Evolutionary conservation across 768 basidiomycete species (phyloP), one percentile per base, ranked within the genome.

Genomic region (Dioszegia hungarica): DNA sequence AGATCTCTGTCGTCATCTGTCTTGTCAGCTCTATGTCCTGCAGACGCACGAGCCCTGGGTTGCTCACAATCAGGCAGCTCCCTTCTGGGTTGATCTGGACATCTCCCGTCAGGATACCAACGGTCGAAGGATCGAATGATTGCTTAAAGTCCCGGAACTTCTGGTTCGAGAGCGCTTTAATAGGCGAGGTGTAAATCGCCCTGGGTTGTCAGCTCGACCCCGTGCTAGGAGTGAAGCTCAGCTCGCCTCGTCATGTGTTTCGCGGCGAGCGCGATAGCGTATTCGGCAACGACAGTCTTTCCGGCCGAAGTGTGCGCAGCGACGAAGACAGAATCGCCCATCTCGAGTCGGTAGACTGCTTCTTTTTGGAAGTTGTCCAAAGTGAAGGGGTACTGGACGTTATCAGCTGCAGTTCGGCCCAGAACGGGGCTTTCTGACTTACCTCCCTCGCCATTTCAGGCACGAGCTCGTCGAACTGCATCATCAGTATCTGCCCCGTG

Each of bases 291-390:
- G 17, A 98, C 95, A 1, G 95, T 99, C 78, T 99, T 99, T 31
- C 95, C 95, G 15, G 95, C 95, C n/a, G 90, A 93, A 3, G 95
- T 99, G 77, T 99, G 95, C 5, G 95, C 95, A 14, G 95, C 95
- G n/a, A 99, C 93, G 73, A 99, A 99, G 17, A 99, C 94, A 12
- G 91, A 94, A 64, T 99, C 90, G 9, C 93, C 95, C 80, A 89
- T 85, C 75, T 99, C 95, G 17, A 99, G 81, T 76, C 95, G 92
- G 76, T 95, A 95, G 6, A 98, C 90, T 1, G 95, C 95, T 74
- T 98, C 91, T 75, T 97, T 98, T 76, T 99, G 95, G 79, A 98
- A 99, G 0, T 87, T 93, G 75, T 99, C 95, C 28, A 99, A 82
- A 72, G 95, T 90, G 77, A 99, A 99, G n/a, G 95, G 93, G 77